Evolutionary conservation across 805 yeast genomes (phyloP).

Genomic region (Pichia ethanolica): DNA sequence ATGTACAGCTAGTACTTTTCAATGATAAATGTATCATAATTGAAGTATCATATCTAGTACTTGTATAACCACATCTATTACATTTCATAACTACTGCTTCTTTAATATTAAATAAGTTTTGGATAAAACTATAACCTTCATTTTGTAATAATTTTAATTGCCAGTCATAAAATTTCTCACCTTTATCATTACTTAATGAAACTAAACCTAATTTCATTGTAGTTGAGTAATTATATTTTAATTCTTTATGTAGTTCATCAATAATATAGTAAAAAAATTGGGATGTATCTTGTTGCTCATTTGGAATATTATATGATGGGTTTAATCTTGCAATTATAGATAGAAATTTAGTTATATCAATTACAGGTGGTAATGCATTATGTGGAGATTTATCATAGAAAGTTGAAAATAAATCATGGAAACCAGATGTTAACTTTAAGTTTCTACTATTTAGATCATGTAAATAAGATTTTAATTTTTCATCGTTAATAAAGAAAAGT

Average conservation of each 20-base stretch:
- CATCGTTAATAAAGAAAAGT: slow-evolving; percentile 37
- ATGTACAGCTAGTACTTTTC: slow-evolving; percentile 17
- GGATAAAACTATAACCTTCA: slow-evolving; percentile 64
- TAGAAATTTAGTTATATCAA: slow-evolving; percentile 56
- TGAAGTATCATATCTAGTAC: slow-evolving; percentile 42
- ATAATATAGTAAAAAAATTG: slow-evolving; percentile 62
- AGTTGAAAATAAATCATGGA: slow-evolving; percentile 47
- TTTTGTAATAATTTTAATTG: slow-evolving; percentile 39
- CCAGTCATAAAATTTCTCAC: slow-evolving; percentile 54
- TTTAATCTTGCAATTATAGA: slow-evolving; percentile 41
- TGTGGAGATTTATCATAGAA: slow-evolving; percentile 31
- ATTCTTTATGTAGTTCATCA: slow-evolving; percentile 64
- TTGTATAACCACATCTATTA: slow-evolving; percentile 53
- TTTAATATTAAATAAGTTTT: slow-evolving; percentile 65
- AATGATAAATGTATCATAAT: slow-evolving; percentile 27
- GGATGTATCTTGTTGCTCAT: slow-evolving; percentile 77
- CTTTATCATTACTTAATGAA: slow-evolving; percentile 19
- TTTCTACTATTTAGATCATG: slow-evolving; percentile 4
- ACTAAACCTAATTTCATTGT: neutral
- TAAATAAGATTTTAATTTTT: slow-evolving; percentile 16
- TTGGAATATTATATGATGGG: slow-evolving; percentile 63
- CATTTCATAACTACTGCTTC: slow-evolving; percentile 58
- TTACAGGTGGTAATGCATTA: slow-evolving; percentile 49
- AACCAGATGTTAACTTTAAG: slow-evolving; percentile 35
- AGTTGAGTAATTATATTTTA: slow-evolving; percentile 21